Evolutionary conservation across 371 early-diverging fungal species (phyloP).

Genomic region (Smittium culicis): DNA sequence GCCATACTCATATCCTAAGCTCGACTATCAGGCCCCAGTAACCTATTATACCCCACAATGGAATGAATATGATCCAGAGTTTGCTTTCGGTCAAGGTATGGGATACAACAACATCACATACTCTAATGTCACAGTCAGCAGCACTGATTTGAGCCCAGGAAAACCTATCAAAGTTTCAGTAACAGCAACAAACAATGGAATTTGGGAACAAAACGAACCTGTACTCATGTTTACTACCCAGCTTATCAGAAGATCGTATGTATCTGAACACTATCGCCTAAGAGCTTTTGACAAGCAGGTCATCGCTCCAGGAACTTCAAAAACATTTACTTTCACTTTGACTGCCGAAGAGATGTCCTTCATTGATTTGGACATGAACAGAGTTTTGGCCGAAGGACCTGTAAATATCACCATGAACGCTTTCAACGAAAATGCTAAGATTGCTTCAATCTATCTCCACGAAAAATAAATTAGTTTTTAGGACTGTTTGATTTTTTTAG

Average conservation of each 20-base stretch:
- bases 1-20: slow-evolving; percentile 42
- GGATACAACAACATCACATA: slow-evolving; percentile 42
- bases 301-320: slow-evolving; percentile 17
- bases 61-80: slow-evolving; percentile 34
- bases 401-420: slow-evolving; percentile 38
- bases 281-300: slow-evolving; percentile 20
- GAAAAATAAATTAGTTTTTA: not conserved
- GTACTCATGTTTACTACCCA: slow-evolving; percentile 49
- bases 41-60: slow-evolving; percentile 22
- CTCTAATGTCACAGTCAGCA: slow-evolving; percentile 26
- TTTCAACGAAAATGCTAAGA: slow-evolving; percentile 9
- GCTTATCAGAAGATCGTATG: slow-evolving; percentile 32
- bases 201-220: slow-evolving; percentile 36
- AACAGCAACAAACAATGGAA: slow-evolving; percentile 38
- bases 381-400: slow-evolving; percentile 27
- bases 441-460: not conserved
- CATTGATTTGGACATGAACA: slow-evolving; percentile 25
- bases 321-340: slow-evolving; percentile 18
- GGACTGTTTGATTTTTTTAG: too few relatives aligned
- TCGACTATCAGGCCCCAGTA: slow-evolving; percentile 23
- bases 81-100: slow-evolving; percentile 45
- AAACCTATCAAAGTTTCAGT: slow-evolving; percentile 26
- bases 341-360: slow-evolving; percentile 29
- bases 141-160: slow-evolving; percentile 9
- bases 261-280: slow-evolving; percentile 31